phyloP scores from a whole-genome alignment of 2,329 filamentous ascomycete species.

The Talaromyces islandicus region DNA sequence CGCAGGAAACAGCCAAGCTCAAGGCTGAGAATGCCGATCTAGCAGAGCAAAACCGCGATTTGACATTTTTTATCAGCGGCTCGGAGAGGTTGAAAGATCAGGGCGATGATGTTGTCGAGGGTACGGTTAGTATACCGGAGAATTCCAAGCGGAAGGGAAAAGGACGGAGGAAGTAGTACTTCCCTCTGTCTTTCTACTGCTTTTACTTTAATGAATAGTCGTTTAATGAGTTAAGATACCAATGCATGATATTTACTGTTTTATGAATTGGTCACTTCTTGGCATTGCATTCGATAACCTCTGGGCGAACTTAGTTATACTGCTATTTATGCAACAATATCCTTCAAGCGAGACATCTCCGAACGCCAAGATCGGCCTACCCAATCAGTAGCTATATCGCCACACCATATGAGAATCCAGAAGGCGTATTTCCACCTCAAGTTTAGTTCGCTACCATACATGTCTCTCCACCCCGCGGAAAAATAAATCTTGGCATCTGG shows the following conservation, averaged over 20 bases:
- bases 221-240: neutral
- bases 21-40: constrained; percentile 63
- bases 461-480: neutral
- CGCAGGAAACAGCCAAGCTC: constrained; percentile 52
- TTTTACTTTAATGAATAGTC: neutral
- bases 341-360: neutral
- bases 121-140: constrained; percentile 62
- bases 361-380: neutral
- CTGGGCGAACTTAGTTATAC: neutral
- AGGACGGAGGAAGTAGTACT: constrained; percentile 23
- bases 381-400: neutral
- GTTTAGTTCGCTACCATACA: neutral
- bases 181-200: neutral
- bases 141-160: constrained; percentile 43
- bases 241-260: neutral
- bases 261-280: neutral
- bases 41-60: constrained; percentile 77
- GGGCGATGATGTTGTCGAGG: constrained; percentile 69
- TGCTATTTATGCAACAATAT: neutral
- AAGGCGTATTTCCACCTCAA: neutral
- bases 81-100: constrained; percentile 70
- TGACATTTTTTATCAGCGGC: constrained; percentile 81
- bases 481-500: neutral
- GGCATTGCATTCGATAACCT: neutral
- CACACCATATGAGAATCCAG: neutral